Conservation (phyloP, 352 stramenopile genomes). For the Phytopythium ostracodes region DNA sequence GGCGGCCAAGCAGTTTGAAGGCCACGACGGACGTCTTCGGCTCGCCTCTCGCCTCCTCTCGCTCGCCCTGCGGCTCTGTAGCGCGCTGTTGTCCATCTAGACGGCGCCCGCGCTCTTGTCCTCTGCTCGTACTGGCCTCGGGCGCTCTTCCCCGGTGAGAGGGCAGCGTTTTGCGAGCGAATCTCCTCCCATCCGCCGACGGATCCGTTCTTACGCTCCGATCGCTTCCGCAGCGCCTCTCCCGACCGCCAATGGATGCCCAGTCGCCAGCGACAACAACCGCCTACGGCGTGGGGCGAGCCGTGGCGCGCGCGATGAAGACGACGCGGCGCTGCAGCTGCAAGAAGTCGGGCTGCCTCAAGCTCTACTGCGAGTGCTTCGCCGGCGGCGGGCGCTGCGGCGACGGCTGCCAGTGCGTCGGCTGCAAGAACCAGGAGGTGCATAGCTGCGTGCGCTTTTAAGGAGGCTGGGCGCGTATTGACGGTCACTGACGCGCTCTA, state of each 20-base stretch:
- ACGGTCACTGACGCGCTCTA: background rate
- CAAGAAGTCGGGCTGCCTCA: constrained; percentile 96
- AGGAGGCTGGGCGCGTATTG: too few relatives aligned
- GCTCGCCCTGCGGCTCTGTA: background rate
- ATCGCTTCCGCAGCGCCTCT: background rate
- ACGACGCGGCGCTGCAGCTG: constrained; percentile 87
- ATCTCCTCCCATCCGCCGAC: background rate
- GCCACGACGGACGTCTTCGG: background rate
- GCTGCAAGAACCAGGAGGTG: constrained; percentile 69
- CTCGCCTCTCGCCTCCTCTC: too few relatives aligned
- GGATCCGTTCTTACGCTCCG: background rate
- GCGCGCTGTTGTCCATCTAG: background rate
- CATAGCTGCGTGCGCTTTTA: background rate
- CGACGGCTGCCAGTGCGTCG: constrained; percentile 66
- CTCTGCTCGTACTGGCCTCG: background rate
- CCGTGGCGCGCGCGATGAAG: background rate
- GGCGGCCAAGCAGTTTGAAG: constrained; percentile 4
- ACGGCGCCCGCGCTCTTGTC: background rate
- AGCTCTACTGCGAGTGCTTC: constrained; percentile 90
- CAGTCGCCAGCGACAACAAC: background rate
- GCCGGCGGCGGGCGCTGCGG: constrained; percentile 42
- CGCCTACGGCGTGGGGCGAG: background rate
- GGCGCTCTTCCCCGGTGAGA: background rate
- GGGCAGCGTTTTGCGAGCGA: background rate
- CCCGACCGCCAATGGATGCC: background rate